Base-by-base conservation (phyloP, 1,284 basidiomycete species). In the Melampsora larici-populina region DNA sequence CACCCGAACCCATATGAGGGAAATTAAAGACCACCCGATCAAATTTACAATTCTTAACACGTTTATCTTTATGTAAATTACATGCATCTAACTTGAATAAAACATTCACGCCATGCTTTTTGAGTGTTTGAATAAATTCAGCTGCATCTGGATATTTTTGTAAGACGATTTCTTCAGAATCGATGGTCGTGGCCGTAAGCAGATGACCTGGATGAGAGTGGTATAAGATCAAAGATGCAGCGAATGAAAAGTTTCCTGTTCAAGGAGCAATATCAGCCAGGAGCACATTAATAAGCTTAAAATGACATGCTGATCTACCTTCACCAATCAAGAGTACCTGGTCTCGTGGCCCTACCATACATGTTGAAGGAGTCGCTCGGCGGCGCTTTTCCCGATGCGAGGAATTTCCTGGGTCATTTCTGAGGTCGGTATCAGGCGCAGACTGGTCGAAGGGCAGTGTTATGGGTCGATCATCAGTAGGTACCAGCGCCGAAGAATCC, bases 11-110 rank as follows among this genome's bases (percentile, higher is more conserved):
- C 81, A 91, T 91, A 86, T 99, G 96, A 70, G 96, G 96, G 82
- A 98, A 99, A 83, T 98, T 97, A 89, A 94, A 98, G 29, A 93
- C 90, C 78, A 98, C 88, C 74, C 84, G 89, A 86, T 94, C 90
- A 88, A 92, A 90, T 79, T 85, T 86, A 83, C 68, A 87, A 86
- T 80, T 66, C 65, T 49, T 66, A 40, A 72, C 74, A 18, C 75
- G 79, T 78, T 87, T 79, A 68, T 86, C 85, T 80, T 87, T 90
- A 78, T 91, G 90, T 60, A 97, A 84, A 77, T 87, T 88, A 5
- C 90, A 91, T 2, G 91, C 95, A 84, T 99, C 96, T 15, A 98
- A 88, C 7, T 87, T 87, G 83, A 97, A 99, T 3, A 92, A 82
- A 1, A 98, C 89, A 64, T 89, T 86, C 1, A 88, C 90, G 0